A percentile compares a stretch with the other conserved stretches of the same genome.
These are phyloP conservation scores for Fusarium bactridioides DNA, from an alignment of 2,329 filamentous ascomycete species.

Conservation along the genomic window DNA sequence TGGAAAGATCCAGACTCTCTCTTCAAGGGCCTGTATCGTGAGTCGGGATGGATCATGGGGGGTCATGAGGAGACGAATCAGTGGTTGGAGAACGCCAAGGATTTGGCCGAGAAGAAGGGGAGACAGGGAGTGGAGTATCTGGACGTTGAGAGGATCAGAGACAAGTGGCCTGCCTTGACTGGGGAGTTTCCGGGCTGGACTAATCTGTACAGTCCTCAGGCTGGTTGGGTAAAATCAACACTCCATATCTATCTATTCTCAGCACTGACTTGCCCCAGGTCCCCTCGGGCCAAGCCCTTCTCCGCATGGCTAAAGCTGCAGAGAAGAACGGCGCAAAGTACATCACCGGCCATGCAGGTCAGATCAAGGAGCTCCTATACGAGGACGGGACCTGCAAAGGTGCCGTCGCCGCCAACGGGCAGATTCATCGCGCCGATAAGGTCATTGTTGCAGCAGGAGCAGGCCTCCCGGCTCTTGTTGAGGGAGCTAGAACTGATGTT, in stretches of 20 bases:
- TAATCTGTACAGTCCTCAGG: constrained; percentile 38
- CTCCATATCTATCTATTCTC: background rate
- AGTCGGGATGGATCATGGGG: constrained; percentile 45
- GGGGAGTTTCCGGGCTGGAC: constrained; percentile 42
- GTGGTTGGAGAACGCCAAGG: constrained; percentile 43
- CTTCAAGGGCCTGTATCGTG: constrained; percentile 43
- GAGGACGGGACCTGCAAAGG: constrained; percentile 48
- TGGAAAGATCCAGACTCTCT: constrained; percentile 43
- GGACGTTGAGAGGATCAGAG: constrained; percentile 35
- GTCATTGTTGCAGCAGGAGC: constrained; percentile 73
- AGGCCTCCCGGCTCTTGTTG: constrained; percentile 69
- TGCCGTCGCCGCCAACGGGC: constrained; percentile 58
- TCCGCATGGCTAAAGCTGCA: constrained; percentile 45
- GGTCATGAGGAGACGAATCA: constrained; percentile 39
- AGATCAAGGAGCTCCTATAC: constrained; percentile 38
- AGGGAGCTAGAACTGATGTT: constrained; percentile 65
- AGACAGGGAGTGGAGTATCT: constrained; percentile 40
- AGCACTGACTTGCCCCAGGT: constrained; percentile 1
- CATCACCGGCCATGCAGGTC: constrained; percentile 39
- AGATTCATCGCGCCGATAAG: constrained; percentile 62
- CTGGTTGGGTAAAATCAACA: constrained; percentile 42
- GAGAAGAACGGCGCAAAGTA: constrained; percentile 40
- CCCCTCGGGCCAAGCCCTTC: constrained; percentile 40
- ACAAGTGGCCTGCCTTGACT: constrained; percentile 42
- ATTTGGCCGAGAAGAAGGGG: constrained; percentile 35